Evolutionary conservation across 441 rosid genomes (phyloP), one percentile per base, ranked within the genome.

Genomic region (Euphorbia schlechtendalii): DNA sequence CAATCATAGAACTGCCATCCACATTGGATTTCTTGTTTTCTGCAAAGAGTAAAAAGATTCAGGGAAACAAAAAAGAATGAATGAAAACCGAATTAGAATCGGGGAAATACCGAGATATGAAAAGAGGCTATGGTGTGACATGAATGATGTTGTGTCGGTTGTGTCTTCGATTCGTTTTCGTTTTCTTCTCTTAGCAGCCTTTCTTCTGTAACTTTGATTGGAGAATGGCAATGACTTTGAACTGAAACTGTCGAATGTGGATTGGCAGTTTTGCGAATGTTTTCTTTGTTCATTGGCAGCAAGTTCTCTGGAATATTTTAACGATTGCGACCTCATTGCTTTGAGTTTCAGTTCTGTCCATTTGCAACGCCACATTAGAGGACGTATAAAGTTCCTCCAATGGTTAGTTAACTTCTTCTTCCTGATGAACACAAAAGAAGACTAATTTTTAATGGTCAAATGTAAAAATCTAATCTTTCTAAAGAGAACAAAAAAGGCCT

Each of bases 291-390:
- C 88, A 61, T 56, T 72, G 25, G 76, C 57, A 55, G 79, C 78
- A 65, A 94, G 77, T 73, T 83, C 87, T 71, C 79, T 78, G 14
- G 80, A 62, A 75, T 86, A 90, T 78, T 77, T 86, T 65, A 74
- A 61, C 62, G 87, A 83, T 43, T 82, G 92, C 65, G 84, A 81
- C 65, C 84, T 86, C 21, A 89, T 75, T 74, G 88, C 87, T 70
- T 79, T 87, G 45, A 90, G 85, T 77, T 80, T 84, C 72, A 87
- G 72, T 74, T 93, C 97, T 18, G 84, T 65, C 97, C 96, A 90
- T 76, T 89, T 87, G 85, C 94, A 87, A 51, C 90, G 89, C 97
- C 97, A 90, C 96, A 82, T 87, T 57, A 94, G 76, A 66, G 99
- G 99, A 53, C 74, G 78, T 68, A 87, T 82, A 70, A 87, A 94